Percentiles rank a stretch among this genome's conserved stretches.
These are phyloP conservation scores for Nemania sp. DNA, from an alignment of 2,329 filamentous ascomycete species.

Conservation along the genomic window DNA sequence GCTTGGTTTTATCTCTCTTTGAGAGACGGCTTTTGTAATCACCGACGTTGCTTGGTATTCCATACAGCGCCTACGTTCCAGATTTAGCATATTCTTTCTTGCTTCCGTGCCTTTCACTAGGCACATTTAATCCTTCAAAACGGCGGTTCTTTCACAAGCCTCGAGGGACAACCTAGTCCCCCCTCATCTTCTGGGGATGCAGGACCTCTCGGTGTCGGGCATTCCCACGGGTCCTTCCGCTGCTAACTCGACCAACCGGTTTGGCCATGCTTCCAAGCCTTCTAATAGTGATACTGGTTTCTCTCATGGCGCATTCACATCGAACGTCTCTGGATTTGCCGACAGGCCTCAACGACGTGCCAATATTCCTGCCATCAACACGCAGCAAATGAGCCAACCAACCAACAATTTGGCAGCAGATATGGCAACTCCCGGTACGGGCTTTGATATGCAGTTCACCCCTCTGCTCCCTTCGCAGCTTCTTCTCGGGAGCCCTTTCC, in stretches of 20 bases:
- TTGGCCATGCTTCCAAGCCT: slow-evolving; percentile 77
- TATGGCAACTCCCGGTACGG: slow-evolving; percentile 84
- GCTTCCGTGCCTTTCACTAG: slow-evolving; percentile 46
- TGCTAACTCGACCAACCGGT: slow-evolving; percentile 60
- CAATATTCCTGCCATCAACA: slow-evolving; percentile 93
- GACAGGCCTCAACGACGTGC: slow-evolving; percentile 83
- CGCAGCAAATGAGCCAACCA: slow-evolving; percentile 64
- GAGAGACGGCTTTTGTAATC: slow-evolving; percentile 41
- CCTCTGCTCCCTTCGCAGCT: slow-evolving; percentile 93
- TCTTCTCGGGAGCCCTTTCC: slow-evolving; percentile 93
- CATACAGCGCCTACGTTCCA: slow-evolving; percentile 34
- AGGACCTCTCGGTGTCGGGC: slow-evolving; percentile 74
- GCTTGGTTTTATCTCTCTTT: slow-evolving; percentile 33
- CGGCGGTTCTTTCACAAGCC: slow-evolving; percentile 78
- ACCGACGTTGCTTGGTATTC: slow-evolving; percentile 35
- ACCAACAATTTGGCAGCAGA: slow-evolving; percentile 65
- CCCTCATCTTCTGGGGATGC: slow-evolving; percentile 88
- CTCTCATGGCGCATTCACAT: slow-evolving; percentile 89
- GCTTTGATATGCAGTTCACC: slow-evolving; percentile 98
- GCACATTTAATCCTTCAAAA: slow-evolving; percentile 71
- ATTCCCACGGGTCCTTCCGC: slow-evolving; percentile 61
- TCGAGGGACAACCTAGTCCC: slow-evolving; percentile 85
- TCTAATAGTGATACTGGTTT: slow-evolving; percentile 86
- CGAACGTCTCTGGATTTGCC: slow-evolving; percentile 82
- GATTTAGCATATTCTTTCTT: slow-evolving; percentile 39